Base-by-base conservation (phyloP, 2,329 filamentous ascomycete species). In the Geosmithia morbida region DNA sequence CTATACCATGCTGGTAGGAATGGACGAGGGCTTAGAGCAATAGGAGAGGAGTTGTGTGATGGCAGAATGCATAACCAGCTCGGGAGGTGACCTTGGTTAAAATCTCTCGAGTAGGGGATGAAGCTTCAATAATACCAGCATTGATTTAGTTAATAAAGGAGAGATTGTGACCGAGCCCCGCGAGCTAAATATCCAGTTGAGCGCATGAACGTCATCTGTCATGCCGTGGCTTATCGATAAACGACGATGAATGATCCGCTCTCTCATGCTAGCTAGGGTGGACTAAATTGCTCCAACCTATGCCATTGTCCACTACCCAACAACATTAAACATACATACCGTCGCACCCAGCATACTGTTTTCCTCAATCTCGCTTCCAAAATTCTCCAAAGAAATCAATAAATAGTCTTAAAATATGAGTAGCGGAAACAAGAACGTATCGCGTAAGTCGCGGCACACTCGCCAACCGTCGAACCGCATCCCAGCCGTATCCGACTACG, bases 401-500 rank as follows among this genome's bases (percentile, higher is more conserved):
- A 26, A 5, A 26, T 8, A 26, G 19, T 33, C 40, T 46, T 4
- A 45, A 50, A 53, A 47, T 43, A 74, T 74, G 71, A 72, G 65
- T 52, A 63, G 11, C 33, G 33, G 33, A 5, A 64, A 42, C 53
- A 59, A 54, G 68, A 37, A 37, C 11, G 14, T 68, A 26, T 67
- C 40, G 43, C 62, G 62, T 48, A 64, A 65, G 50, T 43, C 57
- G 54, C 56, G 61, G 48, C 67, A 69, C 56, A 63, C 57, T 51
- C 63, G 66, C 46, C 66, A 71, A 46, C 59, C 63, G 10, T 67
- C 63, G 16, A 65, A 63, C 47, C 59, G 61, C 39, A 63, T 66
- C 50, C 60, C 63, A 20, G 64, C 63, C 44, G 58, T 65, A 26
- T 75, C 74, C 44, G 79, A 84, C 62, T 83, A 84, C 65, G 79